phyloP scores from a whole-genome alignment of 2,329 filamentous ascomycete species.

The Chalara sp. region DNA sequence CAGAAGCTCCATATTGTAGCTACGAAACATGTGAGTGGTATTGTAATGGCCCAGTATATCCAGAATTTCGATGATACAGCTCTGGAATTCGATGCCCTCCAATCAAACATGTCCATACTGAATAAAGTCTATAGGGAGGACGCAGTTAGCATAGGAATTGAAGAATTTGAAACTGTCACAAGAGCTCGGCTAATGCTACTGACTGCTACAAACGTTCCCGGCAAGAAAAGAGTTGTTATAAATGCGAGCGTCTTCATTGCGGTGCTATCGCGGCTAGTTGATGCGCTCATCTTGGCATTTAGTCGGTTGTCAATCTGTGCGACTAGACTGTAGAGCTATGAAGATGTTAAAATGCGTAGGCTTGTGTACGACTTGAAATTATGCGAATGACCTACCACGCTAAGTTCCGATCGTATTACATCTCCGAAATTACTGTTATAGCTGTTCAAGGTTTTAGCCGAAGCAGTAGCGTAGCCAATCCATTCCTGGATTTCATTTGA shows the following conservation, averaged over 20 bases:
- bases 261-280: background rate
- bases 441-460: background rate
- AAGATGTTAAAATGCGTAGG: background rate
- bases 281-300: background rate
- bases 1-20: background rate
- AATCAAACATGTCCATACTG: background rate
- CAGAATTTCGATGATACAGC: background rate
- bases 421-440: background rate
- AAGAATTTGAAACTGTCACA: no score
- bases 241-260: background rate
- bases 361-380: background rate
- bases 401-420: background rate
- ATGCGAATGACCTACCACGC: background rate
- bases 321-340: background rate
- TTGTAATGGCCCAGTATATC: background rate
- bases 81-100: background rate
- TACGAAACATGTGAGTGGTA: background rate
- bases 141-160: background rate
- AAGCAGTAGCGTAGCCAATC: background rate
- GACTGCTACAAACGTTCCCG: background rate
- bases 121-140: background rate
- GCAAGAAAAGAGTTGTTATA: background rate
- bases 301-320: background rate
- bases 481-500: background rate
- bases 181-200: background rate